A percentile compares a stretch with the other conserved stretches of the same genome.
These are phyloP conservation scores for Globisporangium nodosum DNA, from an alignment of 352 stramenopile genomes.

Conservation along the genomic window DNA sequence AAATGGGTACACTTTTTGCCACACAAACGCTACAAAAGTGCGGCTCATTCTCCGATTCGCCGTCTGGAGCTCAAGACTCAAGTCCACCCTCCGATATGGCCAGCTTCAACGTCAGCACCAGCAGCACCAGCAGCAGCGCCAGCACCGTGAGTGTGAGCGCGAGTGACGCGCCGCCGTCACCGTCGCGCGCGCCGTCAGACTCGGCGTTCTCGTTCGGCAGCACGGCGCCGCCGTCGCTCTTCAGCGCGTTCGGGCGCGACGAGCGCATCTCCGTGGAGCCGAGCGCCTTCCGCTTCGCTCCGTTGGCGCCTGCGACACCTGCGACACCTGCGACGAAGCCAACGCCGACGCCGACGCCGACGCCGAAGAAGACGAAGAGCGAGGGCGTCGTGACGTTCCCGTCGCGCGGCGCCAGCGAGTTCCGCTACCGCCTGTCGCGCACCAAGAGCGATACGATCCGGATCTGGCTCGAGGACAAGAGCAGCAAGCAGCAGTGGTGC, in stretches of 20 bases:
- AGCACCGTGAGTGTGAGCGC: not conserved
- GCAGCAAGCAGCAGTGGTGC: constrained; percentile 6
- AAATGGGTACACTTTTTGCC: not conserved
- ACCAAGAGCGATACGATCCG: not conserved
- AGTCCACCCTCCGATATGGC: not conserved
- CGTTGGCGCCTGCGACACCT: too few species aligned
- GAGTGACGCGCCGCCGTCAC: not conserved
- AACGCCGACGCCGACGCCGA: not conserved
- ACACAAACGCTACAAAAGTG: not conserved
- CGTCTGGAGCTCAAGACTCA: not conserved
- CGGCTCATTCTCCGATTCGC: not conserved
- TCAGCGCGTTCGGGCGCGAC: not conserved
- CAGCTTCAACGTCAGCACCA: not conserved
- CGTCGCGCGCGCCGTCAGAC: not conserved
- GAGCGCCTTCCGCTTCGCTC: too few species aligned
- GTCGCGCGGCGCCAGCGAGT: not conserved
- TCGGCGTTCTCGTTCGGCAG: not conserved
- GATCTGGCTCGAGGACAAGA: constrained; percentile 5
- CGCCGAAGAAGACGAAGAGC: not conserved
- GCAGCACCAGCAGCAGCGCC: not conserved
- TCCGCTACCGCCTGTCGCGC: constrained; percentile 5
- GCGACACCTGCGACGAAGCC: not conserved
- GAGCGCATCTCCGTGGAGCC: too few species aligned
- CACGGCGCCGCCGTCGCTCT: not conserved
- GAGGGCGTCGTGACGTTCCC: constrained; percentile 7